phyloP scores from a whole-genome alignment of 345 rosid species.

The Camelina neglecta region DNA sequence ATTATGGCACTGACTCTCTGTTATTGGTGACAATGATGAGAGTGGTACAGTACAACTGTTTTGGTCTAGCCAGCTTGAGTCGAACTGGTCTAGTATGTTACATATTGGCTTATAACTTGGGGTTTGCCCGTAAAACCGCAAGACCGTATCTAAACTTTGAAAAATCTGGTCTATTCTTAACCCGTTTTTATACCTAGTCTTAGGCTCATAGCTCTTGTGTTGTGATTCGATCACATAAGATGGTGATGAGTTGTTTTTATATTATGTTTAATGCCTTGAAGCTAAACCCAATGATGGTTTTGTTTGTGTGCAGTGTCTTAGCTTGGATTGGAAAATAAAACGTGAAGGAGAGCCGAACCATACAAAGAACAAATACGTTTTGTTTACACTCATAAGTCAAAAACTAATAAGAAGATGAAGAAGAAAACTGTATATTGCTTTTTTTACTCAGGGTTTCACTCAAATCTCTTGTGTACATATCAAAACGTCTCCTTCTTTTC shows the following conservation, averaged over 20 bases:
- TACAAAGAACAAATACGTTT: neutral
- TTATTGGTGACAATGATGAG: neutral
- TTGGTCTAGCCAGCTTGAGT: slow-evolving; percentile 5
- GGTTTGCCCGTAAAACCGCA: neutral
- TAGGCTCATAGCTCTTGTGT: neutral
- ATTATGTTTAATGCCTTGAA: slow-evolving; percentile 1
- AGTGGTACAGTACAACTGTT: neutral
- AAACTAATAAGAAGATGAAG: slow-evolving; percentile 17
- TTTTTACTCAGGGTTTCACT: slow-evolving; percentile 28
- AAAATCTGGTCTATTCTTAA: neutral
- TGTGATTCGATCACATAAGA: slow-evolving; percentile 5
- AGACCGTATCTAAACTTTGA: neutral
- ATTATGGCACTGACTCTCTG: neutral
- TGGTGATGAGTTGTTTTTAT: slow-evolving; percentile 8
- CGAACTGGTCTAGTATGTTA: slow-evolving; percentile 4
- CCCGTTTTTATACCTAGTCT: neutral
- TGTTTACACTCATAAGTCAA: neutral
- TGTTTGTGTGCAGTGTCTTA: slow-evolving; percentile 25
- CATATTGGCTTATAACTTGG: neutral
- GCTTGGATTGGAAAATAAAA: slow-evolving; percentile 19
- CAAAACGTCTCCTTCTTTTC: neutral
- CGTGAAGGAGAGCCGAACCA: slow-evolving; percentile 4
- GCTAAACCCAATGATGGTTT: slow-evolving; percentile 21
- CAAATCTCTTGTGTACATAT: slow-evolving; percentile 28
- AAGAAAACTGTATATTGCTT: slow-evolving; percentile 27